Percentiles rank a stretch among this genome's conserved stretches.
phyloP scores from a whole-genome alignment of 2,329 filamentous ascomycete genomes.

The Sporothrix sp. region DNA sequence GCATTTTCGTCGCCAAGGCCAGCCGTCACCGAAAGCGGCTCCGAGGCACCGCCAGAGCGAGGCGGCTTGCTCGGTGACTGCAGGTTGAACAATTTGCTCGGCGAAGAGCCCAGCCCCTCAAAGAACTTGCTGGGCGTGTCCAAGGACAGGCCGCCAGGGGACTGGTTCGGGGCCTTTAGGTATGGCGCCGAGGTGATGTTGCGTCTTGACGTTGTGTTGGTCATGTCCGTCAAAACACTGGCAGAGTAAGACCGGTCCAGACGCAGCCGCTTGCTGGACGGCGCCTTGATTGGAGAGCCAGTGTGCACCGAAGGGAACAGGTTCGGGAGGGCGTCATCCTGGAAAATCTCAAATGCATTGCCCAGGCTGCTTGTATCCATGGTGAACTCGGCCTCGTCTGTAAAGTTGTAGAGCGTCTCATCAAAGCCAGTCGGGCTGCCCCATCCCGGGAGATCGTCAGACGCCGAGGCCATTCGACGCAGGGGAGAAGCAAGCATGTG shows the following conservation, averaged over 20 bases:
- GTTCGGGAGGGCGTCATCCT: slow-evolving; percentile 31
- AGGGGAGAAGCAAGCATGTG: slow-evolving; percentile 73
- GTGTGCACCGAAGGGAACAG: slow-evolving; percentile 39
- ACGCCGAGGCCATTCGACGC: slow-evolving; percentile 30
- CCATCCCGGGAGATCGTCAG: slow-evolving; percentile 31
- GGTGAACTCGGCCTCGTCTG: slow-evolving; percentile 36
- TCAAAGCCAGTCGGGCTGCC: slow-evolving; percentile 63
- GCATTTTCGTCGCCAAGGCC: slow-evolving; percentile 31
- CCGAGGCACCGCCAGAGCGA: slow-evolving; percentile 23
- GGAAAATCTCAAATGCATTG: slow-evolving; percentile 46
- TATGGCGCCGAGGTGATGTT: slow-evolving; percentile 40
- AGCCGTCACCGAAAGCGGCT: not conserved
- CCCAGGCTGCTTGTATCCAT: slow-evolving; percentile 42
- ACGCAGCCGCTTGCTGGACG: slow-evolving; percentile 47
- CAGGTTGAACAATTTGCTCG: slow-evolving; percentile 39
- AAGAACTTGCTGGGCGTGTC: slow-evolving; percentile 51
- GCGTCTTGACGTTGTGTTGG: slow-evolving; percentile 43
- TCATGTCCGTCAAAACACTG: slow-evolving; percentile 52
- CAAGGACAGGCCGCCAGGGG: slow-evolving; percentile 28
- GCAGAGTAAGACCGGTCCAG: slow-evolving; percentile 55
- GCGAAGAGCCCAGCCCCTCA: slow-evolving; percentile 46
- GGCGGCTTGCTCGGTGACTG: slow-evolving; percentile 30
- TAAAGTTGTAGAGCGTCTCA: slow-evolving; percentile 41
- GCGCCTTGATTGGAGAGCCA: slow-evolving; percentile 56
- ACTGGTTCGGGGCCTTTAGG: slow-evolving; percentile 37